Base-by-base conservation (phyloP, 2,329 filamentous ascomycete species). In the Epichloe gansuensis region DNA sequence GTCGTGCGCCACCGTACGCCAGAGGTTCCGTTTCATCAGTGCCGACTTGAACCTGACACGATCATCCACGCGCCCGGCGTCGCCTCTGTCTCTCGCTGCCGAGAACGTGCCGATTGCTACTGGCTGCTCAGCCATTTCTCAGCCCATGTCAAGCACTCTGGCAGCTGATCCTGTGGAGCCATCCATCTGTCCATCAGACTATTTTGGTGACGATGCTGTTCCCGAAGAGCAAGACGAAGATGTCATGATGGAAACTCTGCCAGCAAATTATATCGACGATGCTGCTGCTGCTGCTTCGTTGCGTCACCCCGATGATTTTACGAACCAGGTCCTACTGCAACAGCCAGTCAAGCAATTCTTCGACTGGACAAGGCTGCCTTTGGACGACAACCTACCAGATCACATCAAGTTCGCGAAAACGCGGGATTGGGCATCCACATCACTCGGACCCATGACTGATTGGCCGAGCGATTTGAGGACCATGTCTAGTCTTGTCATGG, bases 401-500 rank as follows among this genome's bases (percentile, higher is more conserved):
- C 88, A 93, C 62, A 85, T 91, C 46, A 79, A 76, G 51, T 87
- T 91, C 59, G 83, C 84, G 17, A 79, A 85, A 39, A 81, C 78
- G 41, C 66, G 84, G 38, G 83, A 91, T 63, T 94, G 88, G 88
- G 77, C 77, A 2, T 72, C 77, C 0, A 93, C 88, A 1, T 72
- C 82, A 4, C 72, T 93, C 1, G 88, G 88, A 0, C 85, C 87
- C 0, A 88, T 93, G 21, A 83, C 87, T 56, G 70, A 74, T 47
- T 94, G 88, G 87, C 72, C 77, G 1, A 70, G 78, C 34, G 85
- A 90, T 59, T 69, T 93, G 48, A 78, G 88, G 51, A 80, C 82
- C 56, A 88, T 91, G 82, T 84, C 86, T 48, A 91, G 91, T 64
- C 69, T 91, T 44, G 81, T 94, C 59, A 90, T 93, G 86, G 84